Conservation (phyloP, 139 green algal genomes). For the Coelastrella sp. region DNA sequence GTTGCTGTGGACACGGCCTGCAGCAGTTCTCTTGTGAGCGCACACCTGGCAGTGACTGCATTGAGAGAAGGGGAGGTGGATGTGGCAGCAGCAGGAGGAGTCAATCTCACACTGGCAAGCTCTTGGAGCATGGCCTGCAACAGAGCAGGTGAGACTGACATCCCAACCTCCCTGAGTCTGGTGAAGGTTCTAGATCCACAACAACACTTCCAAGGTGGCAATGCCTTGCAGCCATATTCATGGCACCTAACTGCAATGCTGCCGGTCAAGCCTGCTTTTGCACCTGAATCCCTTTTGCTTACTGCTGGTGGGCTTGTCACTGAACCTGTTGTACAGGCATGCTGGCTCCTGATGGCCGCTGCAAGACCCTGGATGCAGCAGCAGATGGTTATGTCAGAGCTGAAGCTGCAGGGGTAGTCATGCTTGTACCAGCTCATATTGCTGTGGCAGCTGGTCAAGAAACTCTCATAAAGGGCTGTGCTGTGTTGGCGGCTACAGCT, state of each 20-base stretch:
- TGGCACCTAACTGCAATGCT: too few relatives aligned
- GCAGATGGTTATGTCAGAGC: conserved; percentile 90
- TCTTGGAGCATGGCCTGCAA: conserved; percentile 71
- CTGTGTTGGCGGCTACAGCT: conserved; percentile 67
- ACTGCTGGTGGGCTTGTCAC: neutral
- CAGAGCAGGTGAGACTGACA: conserved; percentile 50
- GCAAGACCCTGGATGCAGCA: conserved; percentile 88
- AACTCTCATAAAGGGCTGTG: neutral
- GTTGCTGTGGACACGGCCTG: conserved; percentile 88
- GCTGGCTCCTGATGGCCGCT: conserved; percentile 85
- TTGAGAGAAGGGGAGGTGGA: conserved; percentile 42
- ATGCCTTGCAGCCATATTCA: neutral
- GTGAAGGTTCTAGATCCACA: neutral
- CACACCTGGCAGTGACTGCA: conserved; percentile 58
- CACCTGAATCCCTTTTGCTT: too few relatives aligned
- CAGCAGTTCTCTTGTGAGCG: conserved; percentile 75
- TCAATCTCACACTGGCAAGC: conserved; percentile 73
- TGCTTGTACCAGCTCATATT: conserved; percentile 40
- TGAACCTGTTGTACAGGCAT: conserved; percentile 67
- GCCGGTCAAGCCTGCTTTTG: too few relatives aligned
- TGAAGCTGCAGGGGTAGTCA: conserved; percentile 64
- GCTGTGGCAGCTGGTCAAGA: neutral
- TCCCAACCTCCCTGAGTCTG: neutral
- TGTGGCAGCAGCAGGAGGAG: conserved; percentile 56
- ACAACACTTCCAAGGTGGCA: too few relatives aligned